Conservation (phyloP, 148 eudicot species). For the Rhododendron ovatum region DNA sequence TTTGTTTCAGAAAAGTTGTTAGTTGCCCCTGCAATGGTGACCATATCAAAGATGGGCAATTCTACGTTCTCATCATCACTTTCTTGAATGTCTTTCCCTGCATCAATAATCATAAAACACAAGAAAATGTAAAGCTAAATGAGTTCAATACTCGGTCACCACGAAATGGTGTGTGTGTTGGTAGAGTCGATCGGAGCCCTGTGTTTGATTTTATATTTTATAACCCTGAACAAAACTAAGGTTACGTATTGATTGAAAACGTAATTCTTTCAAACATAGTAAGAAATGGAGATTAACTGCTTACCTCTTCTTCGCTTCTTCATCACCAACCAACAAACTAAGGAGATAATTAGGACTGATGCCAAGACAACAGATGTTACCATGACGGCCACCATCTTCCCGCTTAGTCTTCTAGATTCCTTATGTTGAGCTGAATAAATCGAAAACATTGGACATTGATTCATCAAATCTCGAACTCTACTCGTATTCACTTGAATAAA, state of each 20-base stretch:
- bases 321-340: neutral
- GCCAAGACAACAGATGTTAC: neutral
- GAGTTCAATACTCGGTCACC: neutral
- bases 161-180: too few relatives aligned
- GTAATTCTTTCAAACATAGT: neutral
- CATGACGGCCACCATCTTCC: neutral
- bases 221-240: too few relatives aligned
- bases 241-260: too few relatives aligned
- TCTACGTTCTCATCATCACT: neutral
- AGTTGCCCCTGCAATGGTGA: neutral
- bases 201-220: too few relatives aligned
- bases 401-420: neutral
- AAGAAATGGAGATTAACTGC: neutral
- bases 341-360: neutral
- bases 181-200: too few relatives aligned
- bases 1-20: constrained; percentile 6
- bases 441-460: neutral
- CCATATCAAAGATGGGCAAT: neutral
- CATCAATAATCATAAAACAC: neutral
- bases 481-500: too few relatives aligned
- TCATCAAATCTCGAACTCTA: too few relatives aligned
- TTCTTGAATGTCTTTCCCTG: neutral
- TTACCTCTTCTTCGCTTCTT: neutral
- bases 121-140: neutral
- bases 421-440: neutral